Base-by-base conservation (phyloP, 495 filamentous ascomycete species). In the Aspergillus bridgeri region DNA sequence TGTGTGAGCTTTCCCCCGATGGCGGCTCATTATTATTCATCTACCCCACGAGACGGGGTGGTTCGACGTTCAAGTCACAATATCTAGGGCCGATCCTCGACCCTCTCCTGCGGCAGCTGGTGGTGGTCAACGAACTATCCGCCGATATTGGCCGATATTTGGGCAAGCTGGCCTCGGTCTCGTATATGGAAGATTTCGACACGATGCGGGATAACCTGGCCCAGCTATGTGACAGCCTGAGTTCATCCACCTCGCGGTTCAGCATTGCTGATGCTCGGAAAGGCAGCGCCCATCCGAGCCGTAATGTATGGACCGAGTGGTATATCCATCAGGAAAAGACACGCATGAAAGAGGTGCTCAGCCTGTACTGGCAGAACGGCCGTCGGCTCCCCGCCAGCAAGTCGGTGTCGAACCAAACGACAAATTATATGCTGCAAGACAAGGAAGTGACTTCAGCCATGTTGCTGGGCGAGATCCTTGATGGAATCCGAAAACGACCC, bases 81-180 rank as follows among this genome's bases (percentile, higher is more conserved):
- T 89, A 88, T 62, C 73, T 90, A 7, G 84, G 81, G 2, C 87
- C 86, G 5, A 78, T 90, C 21, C 73, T 90, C 6, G 85, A 89
- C 58, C 87, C 87, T 0, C 67, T 89, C 7, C 72, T 90, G 20
- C 83, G 87, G 18, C 79, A 85, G 50, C 74, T 89, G 24, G 81
- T 83, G 20, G 84, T 88, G 15, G 77, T 88, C 2, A 81, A 89
- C 63, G 79, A 78, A 21, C 69, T 90, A 22, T 81, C 83, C 5
- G 75, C 83, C 19, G 84, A 87, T 52, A 71, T 90, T 38, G 74
- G 82, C 25, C 75, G 75, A 25, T 74, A 75, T 19, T 69, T 90
- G 42, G 83, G 84, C 48, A 80, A 77, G 47, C 80, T 89, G 66
- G 71, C 74, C n/a, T 72, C 83, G 3, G 82, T 85, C 22, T 72